phyloP scores from a whole-genome alignment of 768 basidiomycete species.

The Mycena latifolia region DNA sequence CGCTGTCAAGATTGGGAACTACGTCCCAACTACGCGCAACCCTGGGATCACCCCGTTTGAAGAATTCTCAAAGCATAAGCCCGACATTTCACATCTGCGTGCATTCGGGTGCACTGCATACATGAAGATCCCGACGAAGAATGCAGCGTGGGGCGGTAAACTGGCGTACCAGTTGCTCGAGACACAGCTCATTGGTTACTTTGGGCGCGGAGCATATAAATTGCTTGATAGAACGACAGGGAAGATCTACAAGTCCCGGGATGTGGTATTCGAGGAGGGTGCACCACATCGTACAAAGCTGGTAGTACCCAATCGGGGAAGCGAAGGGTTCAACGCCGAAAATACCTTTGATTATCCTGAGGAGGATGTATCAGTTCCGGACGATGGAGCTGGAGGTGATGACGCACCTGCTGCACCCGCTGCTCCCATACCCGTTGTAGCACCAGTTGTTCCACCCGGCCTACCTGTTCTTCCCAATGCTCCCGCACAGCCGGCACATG shows the following conservation, averaged over 20 bases:
- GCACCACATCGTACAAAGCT: not conserved
- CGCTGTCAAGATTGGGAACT: not conserved
- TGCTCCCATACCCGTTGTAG: no score
- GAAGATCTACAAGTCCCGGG: constrained; percentile 5
- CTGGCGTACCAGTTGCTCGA: no score
- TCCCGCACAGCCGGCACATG: no score
- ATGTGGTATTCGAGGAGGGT: constrained; percentile 1
- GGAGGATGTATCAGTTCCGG: no score
- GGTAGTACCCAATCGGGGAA: not conserved
- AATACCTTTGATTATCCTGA: no score
- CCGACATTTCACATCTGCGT: constrained; percentile 33
- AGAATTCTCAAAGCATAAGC: not conserved
- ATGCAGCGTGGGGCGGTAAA: no score
- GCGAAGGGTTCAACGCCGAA: not conserved
- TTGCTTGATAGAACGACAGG: not conserved
- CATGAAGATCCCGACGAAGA: constrained; percentile 28
- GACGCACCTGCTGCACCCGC: not conserved
- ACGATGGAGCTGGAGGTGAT: no score
- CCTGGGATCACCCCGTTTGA: not conserved
- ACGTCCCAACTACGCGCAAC: not conserved
- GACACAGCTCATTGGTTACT: constrained; percentile 5
- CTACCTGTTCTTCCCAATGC: no score
- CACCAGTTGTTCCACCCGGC: not conserved
- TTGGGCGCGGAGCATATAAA: not conserved
- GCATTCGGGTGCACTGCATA: constrained; percentile 41